Percentiles rank a stretch among this genome's conserved stretches.
Conservation (phyloP, 768 basidiomycete genomes). For the Collybia mongolica region DNA sequence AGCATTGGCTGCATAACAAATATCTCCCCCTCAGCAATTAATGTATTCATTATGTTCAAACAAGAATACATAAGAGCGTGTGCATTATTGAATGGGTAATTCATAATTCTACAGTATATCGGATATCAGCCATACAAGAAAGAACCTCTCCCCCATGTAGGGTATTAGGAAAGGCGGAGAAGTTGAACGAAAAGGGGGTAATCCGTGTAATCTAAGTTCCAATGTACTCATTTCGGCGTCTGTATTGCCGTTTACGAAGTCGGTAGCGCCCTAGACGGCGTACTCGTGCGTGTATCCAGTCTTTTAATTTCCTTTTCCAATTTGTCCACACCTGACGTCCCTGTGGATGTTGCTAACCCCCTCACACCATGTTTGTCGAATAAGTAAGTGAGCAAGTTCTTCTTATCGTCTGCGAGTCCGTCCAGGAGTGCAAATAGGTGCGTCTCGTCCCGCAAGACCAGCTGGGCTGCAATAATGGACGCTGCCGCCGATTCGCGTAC, state of each 20-base stretch:
- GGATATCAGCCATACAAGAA: too few species aligned
- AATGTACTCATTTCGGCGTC: too few species aligned
- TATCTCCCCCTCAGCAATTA: too few species aligned
- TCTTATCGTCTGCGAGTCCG: conserved; percentile 85
- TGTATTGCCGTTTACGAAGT: not conserved
- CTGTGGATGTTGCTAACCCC: conserved; percentile 35
- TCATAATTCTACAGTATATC: too few species aligned
- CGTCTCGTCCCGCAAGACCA: conserved; percentile 79
- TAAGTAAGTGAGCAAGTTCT: conserved; percentile 84
- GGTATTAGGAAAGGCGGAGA: not conserved
- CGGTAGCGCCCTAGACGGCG: conserved; percentile 46
- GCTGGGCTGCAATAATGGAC: conserved; percentile 79
- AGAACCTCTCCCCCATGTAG: not conserved
- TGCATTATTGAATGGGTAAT: not conserved
- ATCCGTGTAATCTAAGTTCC: too few species aligned
- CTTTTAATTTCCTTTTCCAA: conserved; percentile 80
- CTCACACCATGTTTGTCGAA: conserved; percentile 86
- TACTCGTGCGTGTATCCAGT: conserved; percentile 76
- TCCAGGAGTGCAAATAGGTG: conserved; percentile 81
- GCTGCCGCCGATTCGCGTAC: conserved; percentile 84
- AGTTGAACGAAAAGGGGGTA: not conserved
- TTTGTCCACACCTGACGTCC: conserved; percentile 58
- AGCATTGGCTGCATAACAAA: not conserved
- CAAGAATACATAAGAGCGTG: not conserved
- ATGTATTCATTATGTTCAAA: too few species aligned